These are phyloP conservation scores for Calocybe gambosa DNA, from an alignment of 1,284 basidiomycete genomes.

Conservation along the genomic window DNA sequence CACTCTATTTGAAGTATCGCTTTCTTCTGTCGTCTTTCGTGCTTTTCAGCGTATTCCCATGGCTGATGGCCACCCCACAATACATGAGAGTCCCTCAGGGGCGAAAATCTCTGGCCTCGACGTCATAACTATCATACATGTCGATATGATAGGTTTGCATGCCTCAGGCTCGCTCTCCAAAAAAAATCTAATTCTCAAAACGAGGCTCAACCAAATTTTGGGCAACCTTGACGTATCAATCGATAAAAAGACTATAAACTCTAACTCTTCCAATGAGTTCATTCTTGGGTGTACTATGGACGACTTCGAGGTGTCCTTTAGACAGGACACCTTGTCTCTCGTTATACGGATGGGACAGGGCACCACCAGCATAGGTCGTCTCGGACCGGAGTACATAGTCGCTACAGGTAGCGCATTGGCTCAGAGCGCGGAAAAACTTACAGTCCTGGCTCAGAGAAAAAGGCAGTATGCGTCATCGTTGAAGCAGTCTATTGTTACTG, in stretches of 20 bases:
- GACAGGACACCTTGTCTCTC: constrained; percentile 15
- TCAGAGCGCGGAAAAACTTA: constrained; percentile 23
- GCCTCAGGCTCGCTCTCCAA: constrained; percentile 16
- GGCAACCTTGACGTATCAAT: constrained; percentile 23
- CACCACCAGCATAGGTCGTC: constrained; percentile 33
- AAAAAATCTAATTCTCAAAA: constrained; percentile 12
- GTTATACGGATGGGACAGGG: constrained; percentile 24
- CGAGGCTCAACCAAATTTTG: constrained; percentile 17
- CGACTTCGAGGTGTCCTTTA: constrained; percentile 20
- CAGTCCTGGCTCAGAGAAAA: constrained; percentile 21
- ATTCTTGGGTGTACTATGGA: constrained; percentile 22
- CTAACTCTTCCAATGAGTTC: constrained; percentile 18
- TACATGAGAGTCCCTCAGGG: constrained; percentile 16
- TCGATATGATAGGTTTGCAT: constrained; percentile 18
- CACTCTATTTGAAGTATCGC: constrained; percentile 27
- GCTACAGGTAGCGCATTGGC: constrained; percentile 30
- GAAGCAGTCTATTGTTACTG: constrained; percentile 32
- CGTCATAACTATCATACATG: constrained; percentile 23
- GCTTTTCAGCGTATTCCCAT: constrained; percentile 33
- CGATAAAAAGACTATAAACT: constrained; percentile 24
- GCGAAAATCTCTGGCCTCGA: constrained; percentile 24
- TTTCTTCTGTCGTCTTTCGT: constrained; percentile 28
- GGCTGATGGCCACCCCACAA: constrained; percentile 21
- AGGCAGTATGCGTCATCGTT: constrained; percentile 22
- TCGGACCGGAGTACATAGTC: constrained; percentile 39